phyloP scores from a whole-genome alignment of 441 rosid species.

The Arabidopsis hybrid region DNA sequence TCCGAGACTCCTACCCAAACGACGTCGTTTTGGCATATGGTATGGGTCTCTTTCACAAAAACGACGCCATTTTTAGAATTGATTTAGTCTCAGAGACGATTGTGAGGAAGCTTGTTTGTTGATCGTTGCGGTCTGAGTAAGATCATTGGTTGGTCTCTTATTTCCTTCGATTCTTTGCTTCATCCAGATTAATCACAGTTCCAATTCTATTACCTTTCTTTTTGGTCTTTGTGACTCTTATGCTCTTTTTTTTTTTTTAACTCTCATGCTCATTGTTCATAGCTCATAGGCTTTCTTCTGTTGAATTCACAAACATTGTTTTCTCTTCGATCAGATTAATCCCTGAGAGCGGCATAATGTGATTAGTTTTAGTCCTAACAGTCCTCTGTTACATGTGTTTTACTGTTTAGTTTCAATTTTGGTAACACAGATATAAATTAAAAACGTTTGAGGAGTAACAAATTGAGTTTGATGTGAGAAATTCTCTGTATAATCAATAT shows the following conservation, averaged over 20 bases:
- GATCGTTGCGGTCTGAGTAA: not conserved
- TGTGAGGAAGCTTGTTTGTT: not conserved
- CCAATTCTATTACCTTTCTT: not conserved
- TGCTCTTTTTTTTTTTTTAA: not conserved
- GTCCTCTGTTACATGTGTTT: not conserved
- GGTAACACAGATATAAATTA: not conserved
- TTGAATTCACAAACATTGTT: not conserved
- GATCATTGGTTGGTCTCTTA: not conserved
- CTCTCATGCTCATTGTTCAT: not conserved
- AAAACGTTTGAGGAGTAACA: not conserved
- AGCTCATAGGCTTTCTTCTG: not conserved
- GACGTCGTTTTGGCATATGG: not conserved
- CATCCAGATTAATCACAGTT: not conserved
- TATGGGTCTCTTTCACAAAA: not conserved
- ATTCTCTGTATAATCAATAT: not conserved
- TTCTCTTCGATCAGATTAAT: not conserved
- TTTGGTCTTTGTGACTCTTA: not conserved
- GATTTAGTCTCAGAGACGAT: not conserved
- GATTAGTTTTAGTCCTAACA: constrained; percentile 1
- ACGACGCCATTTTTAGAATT: not conserved
- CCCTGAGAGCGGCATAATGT: too few species aligned
- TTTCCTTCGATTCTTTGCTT: not conserved
- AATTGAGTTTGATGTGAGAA: not conserved
- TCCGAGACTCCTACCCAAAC: not conserved
- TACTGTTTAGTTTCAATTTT: constrained; percentile 16